Evolutionary conservation across 176 grass and related monocot genomes (phyloP), one percentile per base, ranked within the genome.

Genomic region (Zoysia japonica): DNA sequence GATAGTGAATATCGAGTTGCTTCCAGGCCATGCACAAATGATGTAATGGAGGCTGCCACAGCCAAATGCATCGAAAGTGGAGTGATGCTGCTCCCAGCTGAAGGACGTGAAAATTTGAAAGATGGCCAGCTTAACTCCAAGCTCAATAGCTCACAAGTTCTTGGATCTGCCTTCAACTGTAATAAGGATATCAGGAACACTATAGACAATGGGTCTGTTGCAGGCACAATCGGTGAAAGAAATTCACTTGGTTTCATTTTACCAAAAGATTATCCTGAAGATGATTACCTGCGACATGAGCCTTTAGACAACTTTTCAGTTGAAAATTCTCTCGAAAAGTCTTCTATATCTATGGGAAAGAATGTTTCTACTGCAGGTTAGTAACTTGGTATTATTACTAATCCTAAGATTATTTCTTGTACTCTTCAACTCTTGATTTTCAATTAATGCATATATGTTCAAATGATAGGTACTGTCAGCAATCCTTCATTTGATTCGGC

Each of bases 31-130:
- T 11, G 15, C 10, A 54, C 40, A 28, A 47, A 40, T 11, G 66
- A 67, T 61, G 61, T 51, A 39, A 42, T 52, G 19, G 74, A 61
- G 64, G 61, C 8, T 68, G 13, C 15, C 3, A 12, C 68, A 57
- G 42, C 7, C 28, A 72, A 68, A 56, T 36, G 54, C 72, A 48
- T 70, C 39, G 47, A 77, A 70, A 71, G 15, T 70, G 72, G 11
- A 65, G 16, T 60, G 5, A 43, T 47, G 36, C 8, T 15, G 1
- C 78, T 47, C 41, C 39, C 40, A 42, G 19, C 56, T 47, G 54
- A 74, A 70, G 61, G 36, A 68, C 67, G 5, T 63, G 46, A 65
- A 73, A 15, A 68, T 74, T 83, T 83, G 48, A 40, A 16, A 71
- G 68, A 75, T 43, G 40, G 60, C 10, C 78, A 86, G 45, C 67